These are phyloP conservation scores for Solanum raphanifolium DNA, from an alignment of 257 asterid genomes.

Conservation along the genomic window DNA sequence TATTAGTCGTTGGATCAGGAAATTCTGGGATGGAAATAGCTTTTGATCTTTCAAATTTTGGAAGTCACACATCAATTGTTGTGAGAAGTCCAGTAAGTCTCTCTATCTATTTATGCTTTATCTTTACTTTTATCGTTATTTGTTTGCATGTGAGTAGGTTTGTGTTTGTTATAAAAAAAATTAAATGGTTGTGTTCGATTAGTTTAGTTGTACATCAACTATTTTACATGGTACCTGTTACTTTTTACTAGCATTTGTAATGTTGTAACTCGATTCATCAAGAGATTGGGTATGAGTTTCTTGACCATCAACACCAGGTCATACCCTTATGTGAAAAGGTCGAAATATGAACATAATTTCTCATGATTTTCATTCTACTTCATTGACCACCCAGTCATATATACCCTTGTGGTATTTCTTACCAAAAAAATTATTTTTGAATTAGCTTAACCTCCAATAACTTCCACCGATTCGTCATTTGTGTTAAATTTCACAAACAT, in stretches of 20 bases:
- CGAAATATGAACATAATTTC: neutral
- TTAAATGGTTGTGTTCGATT: neutral
- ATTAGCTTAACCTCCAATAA: too few species aligned
- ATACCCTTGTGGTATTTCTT: too few species aligned
- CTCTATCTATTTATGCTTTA: neutral
- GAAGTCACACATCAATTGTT: constrained; percentile 29
- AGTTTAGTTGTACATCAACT: neutral
- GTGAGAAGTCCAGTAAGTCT: constrained; percentile 28
- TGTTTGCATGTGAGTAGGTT: neutral
- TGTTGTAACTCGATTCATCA: neutral
- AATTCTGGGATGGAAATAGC: constrained; percentile 76
- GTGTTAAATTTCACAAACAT: neutral
- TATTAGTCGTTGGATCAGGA: constrained; percentile 51
- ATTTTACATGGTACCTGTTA: neutral
- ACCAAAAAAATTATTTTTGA: too few species aligned
- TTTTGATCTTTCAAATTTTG: constrained; percentile 33
- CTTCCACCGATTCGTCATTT: too few species aligned
- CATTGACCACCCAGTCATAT: neutral
- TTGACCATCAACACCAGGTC: neutral
- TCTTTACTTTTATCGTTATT: neutral
- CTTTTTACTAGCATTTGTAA: neutral
- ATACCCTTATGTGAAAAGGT: neutral
- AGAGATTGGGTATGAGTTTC: neutral
- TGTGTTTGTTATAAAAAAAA: neutral
- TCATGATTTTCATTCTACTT: neutral